Percentiles rank a stretch among this genome's conserved stretches.
Conservation (phyloP, 2,329 filamentous ascomycete genomes). For the Chalara sp. region DNA sequence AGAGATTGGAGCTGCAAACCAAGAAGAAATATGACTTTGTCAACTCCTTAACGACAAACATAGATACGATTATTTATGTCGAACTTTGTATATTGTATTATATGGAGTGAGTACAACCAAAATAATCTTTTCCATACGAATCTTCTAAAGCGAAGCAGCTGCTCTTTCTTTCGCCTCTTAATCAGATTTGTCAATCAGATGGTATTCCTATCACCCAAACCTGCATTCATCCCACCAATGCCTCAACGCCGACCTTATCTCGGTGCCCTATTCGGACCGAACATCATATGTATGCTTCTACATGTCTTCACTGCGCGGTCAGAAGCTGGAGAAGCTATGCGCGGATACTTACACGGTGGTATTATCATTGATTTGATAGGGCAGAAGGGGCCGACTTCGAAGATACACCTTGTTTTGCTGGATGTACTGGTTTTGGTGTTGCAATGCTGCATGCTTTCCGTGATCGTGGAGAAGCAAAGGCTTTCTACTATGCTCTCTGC, state of each 20-base stretch:
- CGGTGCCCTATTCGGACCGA: slow-evolving; percentile 50
- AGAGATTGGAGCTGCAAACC: slow-evolving; percentile 31
- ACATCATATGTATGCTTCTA: slow-evolving; percentile 52
- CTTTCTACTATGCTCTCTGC: slow-evolving; percentile 32
- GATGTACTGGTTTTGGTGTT: slow-evolving; percentile 49
- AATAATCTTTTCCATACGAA: neutral
- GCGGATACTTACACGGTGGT: slow-evolving; percentile 62
- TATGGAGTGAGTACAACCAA: slow-evolving; percentile 51
- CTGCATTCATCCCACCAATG: slow-evolving; percentile 46
- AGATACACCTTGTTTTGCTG: slow-evolving; percentile 45
- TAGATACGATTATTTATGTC: slow-evolving; percentile 58
- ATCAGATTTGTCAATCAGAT: slow-evolving; percentile 53
- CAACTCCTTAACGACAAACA: slow-evolving; percentile 50
- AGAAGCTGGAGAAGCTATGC: slow-evolving; percentile 50
- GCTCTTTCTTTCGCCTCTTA: slow-evolving; percentile 56
- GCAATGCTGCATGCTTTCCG: slow-evolving; percentile 58
- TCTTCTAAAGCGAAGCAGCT: slow-evolving; percentile 35
- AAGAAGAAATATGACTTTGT: slow-evolving; percentile 51
- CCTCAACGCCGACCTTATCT: slow-evolving; percentile 50
- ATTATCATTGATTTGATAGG: slow-evolving; percentile 63
- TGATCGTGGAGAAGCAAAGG: slow-evolving; percentile 53
- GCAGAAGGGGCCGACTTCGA: slow-evolving; percentile 54
- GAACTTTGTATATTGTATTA: slow-evolving; percentile 63
- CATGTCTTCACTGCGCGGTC: slow-evolving; percentile 51
- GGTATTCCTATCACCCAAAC: slow-evolving; percentile 54